Conservation (phyloP, 1,284 basidiomycete species). For the Blastosporella zonata region DNA sequence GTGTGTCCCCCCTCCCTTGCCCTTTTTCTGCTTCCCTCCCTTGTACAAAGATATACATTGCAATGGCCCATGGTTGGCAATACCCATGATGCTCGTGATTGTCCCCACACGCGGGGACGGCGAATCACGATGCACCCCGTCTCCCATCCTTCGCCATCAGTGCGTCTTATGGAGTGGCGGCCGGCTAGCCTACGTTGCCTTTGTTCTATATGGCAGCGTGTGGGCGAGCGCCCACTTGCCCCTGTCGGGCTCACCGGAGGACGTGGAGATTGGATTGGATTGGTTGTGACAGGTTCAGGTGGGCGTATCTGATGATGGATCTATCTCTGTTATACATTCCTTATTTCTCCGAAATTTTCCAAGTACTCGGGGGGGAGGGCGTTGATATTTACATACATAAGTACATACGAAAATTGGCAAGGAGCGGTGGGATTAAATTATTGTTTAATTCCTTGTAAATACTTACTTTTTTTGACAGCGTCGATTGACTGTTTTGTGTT, state of each 20-base stretch:
- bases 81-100: background rate
- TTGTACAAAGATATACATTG: background rate
- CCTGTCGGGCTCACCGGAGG: background rate
- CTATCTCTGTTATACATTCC: background rate
- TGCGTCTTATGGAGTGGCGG: background rate
- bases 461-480: no score
- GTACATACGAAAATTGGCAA: no score
- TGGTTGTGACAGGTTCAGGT: background rate
- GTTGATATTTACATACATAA: no score
- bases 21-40: background rate
- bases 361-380: background rate
- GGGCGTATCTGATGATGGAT: background rate
- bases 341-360: background rate
- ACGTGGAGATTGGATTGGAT: background rate
- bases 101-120: background rate
- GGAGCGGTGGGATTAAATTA: no score
- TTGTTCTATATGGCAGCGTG: background rate
- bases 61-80: background rate
- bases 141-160: background rate
- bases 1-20: background rate
- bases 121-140: slow-evolving; percentile 3
- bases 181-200: background rate
- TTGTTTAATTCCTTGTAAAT: no score
- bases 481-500: no score
- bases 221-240: background rate